These are phyloP conservation scores for Rhynchospora pubera DNA, from an alignment of 176 grass and related monocot genomes.

Conservation along the genomic window DNA sequence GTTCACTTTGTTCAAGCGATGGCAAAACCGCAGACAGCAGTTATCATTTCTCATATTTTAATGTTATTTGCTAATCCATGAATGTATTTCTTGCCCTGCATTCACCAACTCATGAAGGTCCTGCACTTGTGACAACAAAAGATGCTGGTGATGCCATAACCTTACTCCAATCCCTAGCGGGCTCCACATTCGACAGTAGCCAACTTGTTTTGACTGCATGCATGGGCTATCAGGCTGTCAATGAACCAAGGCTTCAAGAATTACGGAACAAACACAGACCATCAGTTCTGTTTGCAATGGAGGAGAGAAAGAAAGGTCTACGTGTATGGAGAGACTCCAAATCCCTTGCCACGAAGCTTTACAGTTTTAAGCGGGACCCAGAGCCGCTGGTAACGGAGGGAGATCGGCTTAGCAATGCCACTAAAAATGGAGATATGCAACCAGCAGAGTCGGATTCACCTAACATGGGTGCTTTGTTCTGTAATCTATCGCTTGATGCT, in stretches of 20 bases:
- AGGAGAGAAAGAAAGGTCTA: conserved; percentile 71
- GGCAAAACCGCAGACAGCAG: no score
- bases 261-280: conserved; percentile 82
- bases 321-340: conserved; percentile 58
- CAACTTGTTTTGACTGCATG: conserved; percentile 98
- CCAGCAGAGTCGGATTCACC: conserved; percentile 30
- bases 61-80: neutral
- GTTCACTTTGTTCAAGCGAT: no score
- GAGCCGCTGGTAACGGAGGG: conserved; percentile 57
- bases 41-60: no score
- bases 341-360: conserved; percentile 79
- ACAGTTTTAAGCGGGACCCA: conserved; percentile 69
- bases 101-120: conserved; percentile 45
- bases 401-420: neutral
- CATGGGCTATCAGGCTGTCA: conserved; percentile 89
- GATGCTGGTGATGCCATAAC: conserved; percentile 98
- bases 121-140: conserved; percentile 89
- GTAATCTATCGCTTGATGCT: conserved; percentile 46
- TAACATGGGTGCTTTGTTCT: conserved; percentile 44
- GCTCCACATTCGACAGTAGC: conserved; percentile 95
- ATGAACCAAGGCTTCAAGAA: conserved; percentile 68
- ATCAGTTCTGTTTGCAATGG: conserved; percentile 83
- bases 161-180: conserved; percentile 85
- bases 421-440: conserved; percentile 31
- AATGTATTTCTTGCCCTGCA: neutral